These are phyloP conservation scores for Paraphoma chrysanthemicola DNA, from an alignment of 2,329 filamentous ascomycete species.

Conservation along the genomic window DNA sequence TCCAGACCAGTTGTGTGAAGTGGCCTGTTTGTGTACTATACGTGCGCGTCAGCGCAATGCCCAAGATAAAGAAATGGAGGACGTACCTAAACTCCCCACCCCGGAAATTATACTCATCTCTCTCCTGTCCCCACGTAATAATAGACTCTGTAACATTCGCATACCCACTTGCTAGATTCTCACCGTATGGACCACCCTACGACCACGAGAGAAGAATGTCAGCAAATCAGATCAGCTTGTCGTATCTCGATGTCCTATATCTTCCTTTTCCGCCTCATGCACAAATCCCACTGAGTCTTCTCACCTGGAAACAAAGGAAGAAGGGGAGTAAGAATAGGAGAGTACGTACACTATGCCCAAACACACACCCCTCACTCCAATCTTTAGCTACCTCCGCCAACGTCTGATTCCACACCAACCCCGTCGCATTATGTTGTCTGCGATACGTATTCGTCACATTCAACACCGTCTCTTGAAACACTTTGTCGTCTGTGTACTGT, in stretches of 20 bases:
- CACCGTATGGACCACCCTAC: conserved; percentile 69
- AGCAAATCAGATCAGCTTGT: too few species aligned
- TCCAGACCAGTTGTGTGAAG: conserved; percentile 39
- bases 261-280: too few species aligned
- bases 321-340: background rate
- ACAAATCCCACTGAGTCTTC: too few species aligned
- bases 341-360: conserved; percentile 57
- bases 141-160: conserved; percentile 64
- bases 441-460: conserved; percentile 72
- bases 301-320: too few species aligned
- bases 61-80: background rate
- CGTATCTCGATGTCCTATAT: too few species aligned
- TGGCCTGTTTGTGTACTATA: conserved; percentile 52
- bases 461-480: conserved; percentile 61
- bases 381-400: conserved; percentile 62
- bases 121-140: conserved; percentile 71
- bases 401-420: conserved; percentile 69
- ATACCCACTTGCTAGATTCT: conserved; percentile 77
- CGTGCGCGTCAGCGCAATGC: background rate
- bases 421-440: conserved; percentile 2
- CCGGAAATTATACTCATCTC: conserved; percentile 64
- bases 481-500: conserved; percentile 14
- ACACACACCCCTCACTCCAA: conserved; percentile 56
- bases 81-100: conserved; percentile 42
- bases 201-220: too few species aligned